phyloP scores from a whole-genome alignment of 2,329 filamentous ascomycete species.

The Mycogone perniciosa region DNA sequence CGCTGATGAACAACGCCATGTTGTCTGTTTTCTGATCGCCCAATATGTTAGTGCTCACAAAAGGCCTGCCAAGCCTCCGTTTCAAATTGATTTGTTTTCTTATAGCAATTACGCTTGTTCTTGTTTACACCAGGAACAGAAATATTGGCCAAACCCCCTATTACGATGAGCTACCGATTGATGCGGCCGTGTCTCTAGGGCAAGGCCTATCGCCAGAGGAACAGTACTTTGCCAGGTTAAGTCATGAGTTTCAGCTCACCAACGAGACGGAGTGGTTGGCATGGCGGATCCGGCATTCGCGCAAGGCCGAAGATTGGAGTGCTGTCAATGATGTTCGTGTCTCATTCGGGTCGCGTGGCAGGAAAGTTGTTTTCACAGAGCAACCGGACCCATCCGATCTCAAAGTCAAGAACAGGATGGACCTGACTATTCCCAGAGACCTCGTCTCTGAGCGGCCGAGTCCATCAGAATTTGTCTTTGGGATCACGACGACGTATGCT shows the following conservation, averaged over 20 bases:
- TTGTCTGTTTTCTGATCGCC: neutral
- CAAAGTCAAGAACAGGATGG: conserved; percentile 25
- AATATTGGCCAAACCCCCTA: neutral
- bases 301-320: conserved; percentile 21
- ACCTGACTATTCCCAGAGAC: conserved; percentile 28
- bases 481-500: conserved; percentile 37
- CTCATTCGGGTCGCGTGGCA: conserved; percentile 26
- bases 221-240: conserved; percentile 26
- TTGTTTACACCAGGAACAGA: neutral
- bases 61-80: conserved; percentile 2
- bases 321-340: conserved; percentile 25
- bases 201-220: conserved; percentile 23
- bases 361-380: conserved; percentile 22
- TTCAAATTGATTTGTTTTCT: neutral
- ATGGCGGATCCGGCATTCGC: conserved; percentile 27
- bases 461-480: conserved; percentile 37
- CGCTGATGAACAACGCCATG: neutral
- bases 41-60: conserved; percentile 6
- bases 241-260: conserved; percentile 22
- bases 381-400: conserved; percentile 21
- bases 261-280: conserved; percentile 29
- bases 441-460: conserved; percentile 21
- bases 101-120: neutral
- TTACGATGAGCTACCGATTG: neutral
- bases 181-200: neutral